Evolutionary conservation across 148 eudicot species (phyloP).

Genomic region (Dianthus caryophyllus): DNA sequence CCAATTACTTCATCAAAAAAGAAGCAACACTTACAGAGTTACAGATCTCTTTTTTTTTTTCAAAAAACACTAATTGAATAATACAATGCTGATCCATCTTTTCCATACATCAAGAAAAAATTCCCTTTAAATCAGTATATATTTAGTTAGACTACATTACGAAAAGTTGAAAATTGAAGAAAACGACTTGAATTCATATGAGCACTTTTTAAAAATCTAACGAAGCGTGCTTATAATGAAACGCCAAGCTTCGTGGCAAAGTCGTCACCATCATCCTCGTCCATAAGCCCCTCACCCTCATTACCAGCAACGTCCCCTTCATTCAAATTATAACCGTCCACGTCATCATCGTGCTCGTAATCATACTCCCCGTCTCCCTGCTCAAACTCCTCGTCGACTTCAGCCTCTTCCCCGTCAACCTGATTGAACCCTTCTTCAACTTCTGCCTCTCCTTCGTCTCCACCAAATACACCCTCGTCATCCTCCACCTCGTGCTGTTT

Average conservation of each 20-base stretch:
- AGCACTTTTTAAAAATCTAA: slow-evolving; percentile 7
- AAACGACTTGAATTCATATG: slow-evolving; percentile 16
- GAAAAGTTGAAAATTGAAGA: neutral
- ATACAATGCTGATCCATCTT: slow-evolving; percentile 19
- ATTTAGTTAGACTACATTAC: slow-evolving; percentile 27
- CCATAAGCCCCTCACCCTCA: slow-evolving; percentile 52
- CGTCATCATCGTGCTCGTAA: slow-evolving; percentile 59
- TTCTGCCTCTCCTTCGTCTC: slow-evolving; percentile 37
- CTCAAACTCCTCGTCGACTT: slow-evolving; percentile 48
- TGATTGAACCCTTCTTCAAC: slow-evolving; percentile 51
- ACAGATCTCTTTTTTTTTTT: slow-evolving; percentile 8
- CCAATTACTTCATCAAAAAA: too few relatives aligned
- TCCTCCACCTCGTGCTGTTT: slow-evolving; percentile 39
- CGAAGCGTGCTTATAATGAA: slow-evolving; percentile 28
- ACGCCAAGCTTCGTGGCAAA: slow-evolving; percentile 87
- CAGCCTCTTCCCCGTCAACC: slow-evolving; percentile 45
- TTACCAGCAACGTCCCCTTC: slow-evolving; percentile 56
- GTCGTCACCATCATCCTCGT: slow-evolving; percentile 78
- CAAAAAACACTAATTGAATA: slow-evolving; percentile 25
- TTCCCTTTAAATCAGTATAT: slow-evolving; percentile 22
- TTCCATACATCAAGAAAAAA: slow-evolving; percentile 14
- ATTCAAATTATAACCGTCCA: slow-evolving; percentile 49
- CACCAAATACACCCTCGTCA: slow-evolving; percentile 41
- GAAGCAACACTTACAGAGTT: too few relatives aligned
- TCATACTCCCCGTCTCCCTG: slow-evolving; percentile 55